Evolutionary conservation across 169 alveolate species (phyloP), one percentile per base, ranked within the genome.

Genomic region (Cryptosporidium tyzzeri): DNA sequence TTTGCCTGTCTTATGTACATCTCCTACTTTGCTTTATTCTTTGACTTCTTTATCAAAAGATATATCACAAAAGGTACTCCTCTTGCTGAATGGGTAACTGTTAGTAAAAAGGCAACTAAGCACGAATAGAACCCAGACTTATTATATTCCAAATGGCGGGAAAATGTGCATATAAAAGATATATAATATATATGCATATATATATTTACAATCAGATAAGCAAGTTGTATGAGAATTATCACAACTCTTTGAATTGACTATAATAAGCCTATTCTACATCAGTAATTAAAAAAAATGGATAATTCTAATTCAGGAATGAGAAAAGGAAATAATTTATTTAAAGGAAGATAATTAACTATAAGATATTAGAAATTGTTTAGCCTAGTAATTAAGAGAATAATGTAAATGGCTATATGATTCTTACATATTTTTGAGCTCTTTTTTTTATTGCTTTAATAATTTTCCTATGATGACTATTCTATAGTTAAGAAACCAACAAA

Each of bases 1-100:
- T 86, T 69, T 41, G 94, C 94, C 33, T 75, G 86, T 1, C 89
- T 92, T 4, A 92, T 92, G 94, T 92, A 92, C 67, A 21, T 86
- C 39, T 92, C 94, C 9, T 92, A 92, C 45, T 41, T 92, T 31
- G 75, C 85, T 9, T 55, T 92, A 10, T 92, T 92, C 45, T 85
- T 59, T 0, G 92, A 80, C 23, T 92, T 87, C 71, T 92, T 92
- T 59, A 55, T 69, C n/a, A 71, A 80, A 41, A 74, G 92, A 16
- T 92, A 92, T 41, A 23, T 74, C 18, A 51, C 74, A 16, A 80
- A 65, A 41, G 75, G 75, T 7, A 61, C 39, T 0, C 75, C 89
- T 33, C 33, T 80, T 4, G 68, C 61, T 12, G 71, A 74, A 41
- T 74, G 86, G 86, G 53, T 74, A 23, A 23, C 75, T 37, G 58